Evolutionary conservation across 331 rosid species (phyloP).

Genomic region (Malus hybrid): DNA sequence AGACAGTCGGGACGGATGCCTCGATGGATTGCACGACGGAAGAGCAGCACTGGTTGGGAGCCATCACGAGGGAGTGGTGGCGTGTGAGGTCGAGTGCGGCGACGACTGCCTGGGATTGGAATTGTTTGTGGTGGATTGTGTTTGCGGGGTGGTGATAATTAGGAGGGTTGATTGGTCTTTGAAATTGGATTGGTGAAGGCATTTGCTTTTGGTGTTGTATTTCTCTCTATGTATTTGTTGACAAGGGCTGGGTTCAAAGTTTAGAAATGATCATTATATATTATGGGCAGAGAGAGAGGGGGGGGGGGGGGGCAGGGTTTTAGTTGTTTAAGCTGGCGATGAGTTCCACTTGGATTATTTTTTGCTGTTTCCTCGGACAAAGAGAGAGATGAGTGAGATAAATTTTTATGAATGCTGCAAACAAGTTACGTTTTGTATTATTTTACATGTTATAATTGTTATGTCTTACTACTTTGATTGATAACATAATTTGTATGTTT

Average conservation of each 20-base stretch:
- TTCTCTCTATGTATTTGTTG: not conserved
- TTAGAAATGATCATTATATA: not conserved
- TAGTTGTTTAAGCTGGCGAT: conserved; percentile 4
- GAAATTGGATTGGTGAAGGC: conserved; percentile 66
- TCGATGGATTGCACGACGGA: conserved; percentile 49
- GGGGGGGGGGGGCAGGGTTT: not conserved
- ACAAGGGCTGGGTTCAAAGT: not conserved
- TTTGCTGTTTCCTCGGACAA: conserved; percentile 15
- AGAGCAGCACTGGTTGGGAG: conserved; percentile 67
- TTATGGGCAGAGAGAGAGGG: not conserved
- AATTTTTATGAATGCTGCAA: not conserved
- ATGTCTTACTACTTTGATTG: too few species aligned
- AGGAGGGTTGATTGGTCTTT: conserved; percentile 31
- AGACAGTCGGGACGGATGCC: conserved; percentile 59
- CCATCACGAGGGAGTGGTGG: conserved; percentile 48
- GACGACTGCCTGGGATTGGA: not conserved
- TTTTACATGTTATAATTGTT: too few species aligned
- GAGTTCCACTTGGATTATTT: conserved; percentile 41
- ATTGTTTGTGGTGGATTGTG: conserved; percentile 33
- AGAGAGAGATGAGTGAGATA: conserved; percentile 2
- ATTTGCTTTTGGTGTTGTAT: conserved; percentile 1
- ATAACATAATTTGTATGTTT: too few species aligned
- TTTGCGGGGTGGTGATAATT: conserved; percentile 24
- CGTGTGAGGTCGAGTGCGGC: conserved; percentile 21
- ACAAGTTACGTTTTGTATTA: too few species aligned